Base-by-base conservation (phyloP, 2,329 filamentous ascomycete species). In the Fusarium camptoceras region DNA sequence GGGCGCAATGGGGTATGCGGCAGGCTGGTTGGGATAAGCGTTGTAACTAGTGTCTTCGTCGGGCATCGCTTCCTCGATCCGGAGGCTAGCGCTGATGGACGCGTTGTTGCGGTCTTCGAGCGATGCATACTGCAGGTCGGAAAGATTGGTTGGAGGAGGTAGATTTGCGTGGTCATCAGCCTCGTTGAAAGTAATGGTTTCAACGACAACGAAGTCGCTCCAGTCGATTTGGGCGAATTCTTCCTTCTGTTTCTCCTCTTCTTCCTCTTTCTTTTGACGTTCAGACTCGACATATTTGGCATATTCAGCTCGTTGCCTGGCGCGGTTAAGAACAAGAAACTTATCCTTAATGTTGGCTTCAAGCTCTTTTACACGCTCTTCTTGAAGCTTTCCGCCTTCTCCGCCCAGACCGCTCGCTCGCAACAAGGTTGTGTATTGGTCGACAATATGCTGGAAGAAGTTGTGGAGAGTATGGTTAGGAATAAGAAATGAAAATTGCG, bases 381-480 rank as follows among this genome's bases (percentile, higher is more conserved):
- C 86, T 75, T 94, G 89, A 5, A 92, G 85, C 72, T 91, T 91
- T 27, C 91, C 89, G 14, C 85, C 86, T 66, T 87, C 84, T 42
- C 90, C 91, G 71, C 92, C 88, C 10, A 90, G 85, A 1, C 90
- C 91, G 59, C 89, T 87, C 10, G 89, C 87, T 58, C 89, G 88
- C 59, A 97, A 78, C 30, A 98, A 83, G 54, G 91, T 86, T n/a
- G 92, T 92, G 80, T 98, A 98, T 78, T 99, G 96, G 73, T 98
- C 95, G 64, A 98, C 90, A 64, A 97, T 86, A 70, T 94, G 89
- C 73, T 94, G 93, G 81, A 98, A 98, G 83, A 96, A 98, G 79
- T 95, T 94, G 83, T 98, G 94, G 68, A 98, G 91, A 76, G 93
- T 97, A 83, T 99, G 96, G 76, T 97, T 97, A 18, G 94, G 94